A percentile compares a stretch with the other conserved stretches of the same genome.
Conservation (phyloP, 495 filamentous ascomycete species). For the Penicillium flavigenum region DNA sequence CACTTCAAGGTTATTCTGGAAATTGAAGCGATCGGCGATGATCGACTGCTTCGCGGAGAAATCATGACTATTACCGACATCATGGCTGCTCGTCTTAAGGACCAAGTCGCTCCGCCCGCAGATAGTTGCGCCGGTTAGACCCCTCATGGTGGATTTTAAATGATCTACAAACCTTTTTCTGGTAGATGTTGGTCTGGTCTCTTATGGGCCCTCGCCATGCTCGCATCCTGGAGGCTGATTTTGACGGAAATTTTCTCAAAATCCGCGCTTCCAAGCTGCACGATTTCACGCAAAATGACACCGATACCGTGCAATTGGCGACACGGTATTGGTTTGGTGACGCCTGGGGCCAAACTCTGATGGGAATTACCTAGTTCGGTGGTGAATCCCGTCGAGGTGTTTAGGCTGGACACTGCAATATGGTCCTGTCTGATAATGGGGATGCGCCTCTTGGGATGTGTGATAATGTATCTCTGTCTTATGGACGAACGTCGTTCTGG, state of each 20-base stretch:
- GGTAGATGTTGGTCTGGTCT: neutral
- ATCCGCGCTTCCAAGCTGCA: neutral
- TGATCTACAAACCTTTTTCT: neutral
- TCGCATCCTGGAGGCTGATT: neutral
- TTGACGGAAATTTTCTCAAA: neutral
- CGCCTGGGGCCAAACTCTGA: neutral
- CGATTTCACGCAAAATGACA: neutral
- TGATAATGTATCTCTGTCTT: neutral
- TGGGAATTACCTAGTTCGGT: neutral
- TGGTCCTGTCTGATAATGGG: neutral
- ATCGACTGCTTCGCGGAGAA: neutral
- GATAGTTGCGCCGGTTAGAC: neutral
- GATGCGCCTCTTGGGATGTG: neutral
- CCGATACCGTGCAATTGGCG: neutral
- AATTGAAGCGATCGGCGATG: neutral
- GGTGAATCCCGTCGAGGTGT: neutral
- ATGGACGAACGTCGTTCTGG: neutral
- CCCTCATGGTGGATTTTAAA: neutral
- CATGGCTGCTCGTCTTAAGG: neutral
- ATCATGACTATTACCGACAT: slow-evolving; percentile 1
- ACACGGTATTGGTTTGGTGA: neutral
- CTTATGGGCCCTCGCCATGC: neutral
- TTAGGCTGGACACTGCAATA: neutral
- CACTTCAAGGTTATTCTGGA: neutral
- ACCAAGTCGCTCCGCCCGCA: neutral